A percentile compares a stretch with the other conserved stretches of the same genome.
phyloP scores from a whole-genome alignment of 768 basidiomycete genomes.

The Pleurotus cornucopiae region DNA sequence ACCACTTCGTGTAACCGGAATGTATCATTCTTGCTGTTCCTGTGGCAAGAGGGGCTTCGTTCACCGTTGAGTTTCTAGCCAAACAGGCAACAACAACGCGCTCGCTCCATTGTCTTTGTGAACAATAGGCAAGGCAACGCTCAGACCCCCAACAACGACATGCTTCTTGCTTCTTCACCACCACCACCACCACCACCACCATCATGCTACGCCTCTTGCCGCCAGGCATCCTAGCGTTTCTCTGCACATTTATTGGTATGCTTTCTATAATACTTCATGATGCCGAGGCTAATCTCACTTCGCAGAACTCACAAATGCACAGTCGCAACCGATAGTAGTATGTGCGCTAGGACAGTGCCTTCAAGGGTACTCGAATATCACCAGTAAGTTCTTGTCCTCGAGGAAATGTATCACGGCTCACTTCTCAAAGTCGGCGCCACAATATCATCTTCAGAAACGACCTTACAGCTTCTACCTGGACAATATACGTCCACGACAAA shows the following conservation, averaged over 20 bases:
- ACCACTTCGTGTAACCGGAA: too few species aligned
- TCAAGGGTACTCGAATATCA: constrained; percentile 58
- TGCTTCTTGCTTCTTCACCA: too few species aligned
- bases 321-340: constrained; percentile 36
- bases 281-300: neutral
- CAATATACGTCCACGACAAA: constrained; percentile 55
- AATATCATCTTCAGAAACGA: constrained; percentile 45
- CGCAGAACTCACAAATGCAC: constrained; percentile 12
- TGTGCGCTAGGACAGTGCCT: constrained; percentile 74
- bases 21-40: too few species aligned
- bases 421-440: constrained; percentile 48
- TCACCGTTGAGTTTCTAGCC: too few species aligned
- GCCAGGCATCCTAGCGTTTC: neutral
- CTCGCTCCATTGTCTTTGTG: too few species aligned
- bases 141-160: too few species aligned
- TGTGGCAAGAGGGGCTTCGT: too few species aligned
- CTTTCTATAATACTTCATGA: neutral
- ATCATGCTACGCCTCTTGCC: too few species aligned
- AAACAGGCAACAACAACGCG: too few species aligned
- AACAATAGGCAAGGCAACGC: too few species aligned
- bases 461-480: constrained; percentile 40
- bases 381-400: constrained; percentile 29
- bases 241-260: neutral
- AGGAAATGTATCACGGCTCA: constrained; percentile 2
- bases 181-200: too few species aligned